Evolutionary conservation across 495 filamentous ascomycete genomes (phyloP).

Genomic region (Niebla homalea): DNA sequence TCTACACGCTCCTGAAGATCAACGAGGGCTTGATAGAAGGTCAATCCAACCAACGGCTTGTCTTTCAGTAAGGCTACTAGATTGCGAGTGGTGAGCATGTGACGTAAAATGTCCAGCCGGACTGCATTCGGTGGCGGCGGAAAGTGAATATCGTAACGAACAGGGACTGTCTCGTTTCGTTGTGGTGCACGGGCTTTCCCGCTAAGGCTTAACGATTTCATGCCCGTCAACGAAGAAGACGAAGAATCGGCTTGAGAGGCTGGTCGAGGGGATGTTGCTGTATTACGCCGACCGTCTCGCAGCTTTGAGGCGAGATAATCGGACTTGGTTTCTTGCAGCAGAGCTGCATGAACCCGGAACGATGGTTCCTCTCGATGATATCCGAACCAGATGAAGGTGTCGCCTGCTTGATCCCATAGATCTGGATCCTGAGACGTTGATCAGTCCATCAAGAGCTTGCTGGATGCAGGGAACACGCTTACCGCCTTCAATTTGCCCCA

Average conservation of each 20-base stretch:
- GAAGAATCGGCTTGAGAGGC: neutral
- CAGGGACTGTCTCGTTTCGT: neutral
- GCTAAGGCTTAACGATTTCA: neutral
- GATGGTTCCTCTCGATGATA: conserved; percentile 33
- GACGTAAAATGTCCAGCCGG: conserved; percentile 33
- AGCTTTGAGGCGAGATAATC: conserved; percentile 24
- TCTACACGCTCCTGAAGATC: conserved; percentile 43
- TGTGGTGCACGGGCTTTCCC: too few species aligned
- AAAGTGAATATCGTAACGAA: conserved; percentile 41
- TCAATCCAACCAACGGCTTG: conserved; percentile 43
- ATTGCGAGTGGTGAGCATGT: conserved; percentile 50
- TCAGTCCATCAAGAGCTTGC: neutral
- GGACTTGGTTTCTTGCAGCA: conserved; percentile 29
- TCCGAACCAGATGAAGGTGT: conserved; percentile 46
- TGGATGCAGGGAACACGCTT: neutral
- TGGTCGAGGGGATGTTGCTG: neutral
- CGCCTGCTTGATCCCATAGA: conserved; percentile 48
- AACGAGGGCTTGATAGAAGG: conserved; percentile 40
- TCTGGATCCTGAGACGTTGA: conserved; percentile 36
- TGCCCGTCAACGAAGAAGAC: neutral
- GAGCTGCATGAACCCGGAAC: conserved; percentile 42
- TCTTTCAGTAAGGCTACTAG: conserved; percentile 47
- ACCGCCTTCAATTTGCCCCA: conserved; percentile 15
- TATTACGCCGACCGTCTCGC: conserved; percentile 16
- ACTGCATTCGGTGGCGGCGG: conserved; percentile 32